Evolutionary conservation across 306 rosid species (phyloP).

Genomic region (Elaeagnus macrophylla): DNA sequence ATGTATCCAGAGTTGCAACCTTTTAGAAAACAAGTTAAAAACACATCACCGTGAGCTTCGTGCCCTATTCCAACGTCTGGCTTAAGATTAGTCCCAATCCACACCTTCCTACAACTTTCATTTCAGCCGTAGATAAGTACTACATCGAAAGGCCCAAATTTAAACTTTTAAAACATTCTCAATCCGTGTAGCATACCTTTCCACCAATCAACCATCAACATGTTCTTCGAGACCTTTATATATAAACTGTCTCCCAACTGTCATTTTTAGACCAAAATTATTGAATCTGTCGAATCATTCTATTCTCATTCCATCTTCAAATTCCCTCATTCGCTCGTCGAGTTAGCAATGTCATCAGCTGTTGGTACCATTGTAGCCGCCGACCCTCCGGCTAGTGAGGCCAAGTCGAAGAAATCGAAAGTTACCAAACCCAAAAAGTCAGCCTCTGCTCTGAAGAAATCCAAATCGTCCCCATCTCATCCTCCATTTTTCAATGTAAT

Average conservation of each 20-base stretch:
- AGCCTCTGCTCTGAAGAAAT: conserved; percentile 16
- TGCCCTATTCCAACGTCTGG: neutral
- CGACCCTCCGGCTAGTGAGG: neutral
- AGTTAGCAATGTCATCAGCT: neutral
- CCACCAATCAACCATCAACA: conserved; percentile 28
- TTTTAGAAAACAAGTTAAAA: conserved; percentile 19
- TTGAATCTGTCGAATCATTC: neutral
- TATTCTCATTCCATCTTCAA: neutral
- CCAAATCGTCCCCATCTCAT: conserved; percentile 23
- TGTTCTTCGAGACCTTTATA: neutral
- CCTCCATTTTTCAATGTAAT: conserved; percentile 24
- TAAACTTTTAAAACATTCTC: neutral
- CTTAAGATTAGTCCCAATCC: neutral
- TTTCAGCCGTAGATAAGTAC: conserved; percentile 17
- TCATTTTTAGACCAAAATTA: neutral
- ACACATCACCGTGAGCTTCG: conserved; percentile 18
- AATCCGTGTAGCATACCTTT: conserved; percentile 25
- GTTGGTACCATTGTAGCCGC: conserved; percentile 10
- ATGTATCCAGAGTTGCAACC: neutral
- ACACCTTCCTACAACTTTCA: conserved; percentile 1
- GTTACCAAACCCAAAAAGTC: conserved; percentile 24
- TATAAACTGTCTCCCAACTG: conserved; percentile 15
- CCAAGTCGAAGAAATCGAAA: conserved; percentile 1
- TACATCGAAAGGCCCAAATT: conserved; percentile 23
- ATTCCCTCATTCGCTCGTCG: neutral